Evolutionary conservation across 306 rosid species (phyloP).

Genomic region (Lathyrus aphaca): DNA sequence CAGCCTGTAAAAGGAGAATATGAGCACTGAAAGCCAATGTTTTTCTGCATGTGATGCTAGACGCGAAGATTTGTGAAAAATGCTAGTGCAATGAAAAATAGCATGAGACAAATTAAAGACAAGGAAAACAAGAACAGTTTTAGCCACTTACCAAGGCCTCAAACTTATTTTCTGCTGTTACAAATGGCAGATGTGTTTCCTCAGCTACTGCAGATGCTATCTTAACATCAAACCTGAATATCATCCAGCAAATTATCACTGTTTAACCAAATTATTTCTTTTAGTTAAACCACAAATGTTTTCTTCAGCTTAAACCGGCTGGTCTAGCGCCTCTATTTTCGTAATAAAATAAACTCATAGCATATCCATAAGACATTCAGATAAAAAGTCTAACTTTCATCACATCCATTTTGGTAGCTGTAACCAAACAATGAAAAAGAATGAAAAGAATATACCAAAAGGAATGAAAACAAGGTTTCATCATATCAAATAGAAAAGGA

Average conservation of each 20-base stretch:
- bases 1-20: slow-evolving; percentile 68
- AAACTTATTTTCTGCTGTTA: slow-evolving; percentile 96
- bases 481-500: slow-evolving; percentile 24
- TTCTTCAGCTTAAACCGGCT: slow-evolving; percentile 23
- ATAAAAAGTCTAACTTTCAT: slow-evolving; percentile 18
- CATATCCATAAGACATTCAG: slow-evolving; percentile 11
- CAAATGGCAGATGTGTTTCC: slow-evolving; percentile 84
- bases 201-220: slow-evolving; percentile 95
- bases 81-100: slow-evolving; percentile 29
- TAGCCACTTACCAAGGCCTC: slow-evolving; percentile 91
- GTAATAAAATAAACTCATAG: slow-evolving; percentile 7
- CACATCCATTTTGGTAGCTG: too few species aligned
- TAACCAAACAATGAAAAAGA: slow-evolving; percentile 24
- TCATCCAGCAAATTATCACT: slow-evolving; percentile 32
- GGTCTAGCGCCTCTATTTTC: neutral
- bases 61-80: slow-evolving; percentile 16
- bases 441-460: slow-evolving; percentile 36
- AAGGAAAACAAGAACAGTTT: slow-evolving; percentile 20
- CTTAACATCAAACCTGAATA: slow-evolving; percentile 83
- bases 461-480: too few species aligned
- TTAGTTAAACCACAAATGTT: neutral
- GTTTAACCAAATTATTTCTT: slow-evolving; percentile 29
- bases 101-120: slow-evolving; percentile 19
- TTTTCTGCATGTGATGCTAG: slow-evolving; percentile 27
- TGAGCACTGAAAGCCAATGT: slow-evolving; percentile 29